Base-by-base conservation (phyloP, 352 stramenopile species). In the Globisporangium polare region DNA sequence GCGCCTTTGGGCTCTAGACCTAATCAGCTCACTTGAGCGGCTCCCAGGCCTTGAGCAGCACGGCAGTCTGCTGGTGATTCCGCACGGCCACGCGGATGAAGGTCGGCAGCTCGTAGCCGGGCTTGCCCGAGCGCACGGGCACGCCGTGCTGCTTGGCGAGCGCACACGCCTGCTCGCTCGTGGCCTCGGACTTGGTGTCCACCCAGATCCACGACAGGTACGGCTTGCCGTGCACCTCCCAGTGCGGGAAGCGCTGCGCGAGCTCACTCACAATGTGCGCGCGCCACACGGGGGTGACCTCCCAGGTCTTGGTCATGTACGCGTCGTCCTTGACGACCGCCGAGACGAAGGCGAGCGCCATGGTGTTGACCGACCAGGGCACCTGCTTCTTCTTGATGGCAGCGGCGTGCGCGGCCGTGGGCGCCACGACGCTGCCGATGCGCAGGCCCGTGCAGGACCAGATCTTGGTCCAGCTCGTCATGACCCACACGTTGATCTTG, bases 391-490 rank as follows among this genome's bases (percentile, higher is more conserved):
- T 75, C 75, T 97, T 96, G 71, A 97, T 92, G 49, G 73, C 70
- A 6, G 83, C 85, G 7, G 84, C 86, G 54, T 95, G 83, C 53
- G 78, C 72, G 2, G 85, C 61, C 29, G 83, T 94, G 27, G 89
- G 89, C 43, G 89, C 87, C 10, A 96, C 87, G 39, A 97, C 89
- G 42, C 81, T 94, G 66, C 89, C 89, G 46, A 97, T 88, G 37
- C 89, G 83, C 39, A 97, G 74, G 0, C 89, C 89, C 65, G 87
- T 96, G 78, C 89, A 97, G 13, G 89, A 94, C 89, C 89, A 97
- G 72, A 97, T 96, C 80, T 96, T 96, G 63, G 88, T 96, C 83
- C 86, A 95, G 65, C 80, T 91, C 39, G 86, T 96, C 89, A 97
- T 97, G 69, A 97, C 75, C 89, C 89, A 97, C 26, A 97, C 83